Percentiles rank a stretch among this genome's conserved stretches.
phyloP scores from a whole-genome alignment of 768 basidiomycete genomes.

The Suillus tomentosus region DNA sequence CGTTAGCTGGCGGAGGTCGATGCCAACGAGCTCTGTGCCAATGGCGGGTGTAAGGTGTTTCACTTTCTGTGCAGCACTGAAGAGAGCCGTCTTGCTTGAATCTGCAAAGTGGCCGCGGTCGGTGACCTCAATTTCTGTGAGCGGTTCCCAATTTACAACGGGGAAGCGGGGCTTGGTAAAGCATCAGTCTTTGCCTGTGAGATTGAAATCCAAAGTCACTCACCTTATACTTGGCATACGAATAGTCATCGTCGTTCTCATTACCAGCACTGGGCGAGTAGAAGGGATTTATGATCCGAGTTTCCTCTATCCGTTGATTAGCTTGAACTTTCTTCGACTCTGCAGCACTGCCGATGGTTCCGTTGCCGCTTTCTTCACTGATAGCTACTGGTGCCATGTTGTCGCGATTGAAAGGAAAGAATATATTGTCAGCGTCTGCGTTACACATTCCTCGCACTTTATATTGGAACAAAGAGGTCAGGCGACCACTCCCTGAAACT shows the following conservation, averaged over 20 bases:
- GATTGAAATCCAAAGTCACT: constrained; percentile 11
- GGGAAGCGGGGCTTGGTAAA: constrained; percentile 61
- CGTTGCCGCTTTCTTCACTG: constrained; percentile 31
- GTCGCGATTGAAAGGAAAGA: background rate
- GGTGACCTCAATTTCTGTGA: constrained; percentile 55
- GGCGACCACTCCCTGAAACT: background rate
- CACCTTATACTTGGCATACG: constrained; percentile 63
- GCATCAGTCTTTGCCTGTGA: constrained; percentile 5
- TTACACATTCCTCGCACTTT: constrained; percentile 15
- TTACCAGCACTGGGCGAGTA: constrained; percentile 63
- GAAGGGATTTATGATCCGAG: constrained; percentile 57
- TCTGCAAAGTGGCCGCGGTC: constrained; percentile 74
- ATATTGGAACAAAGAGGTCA: constrained; percentile 15
- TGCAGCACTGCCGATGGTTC: constrained; percentile 22
- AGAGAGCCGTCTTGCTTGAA: constrained; percentile 63
- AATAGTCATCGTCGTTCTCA: constrained; percentile 51
- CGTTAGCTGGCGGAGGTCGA: constrained; percentile 72
- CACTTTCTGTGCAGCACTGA: constrained; percentile 67
- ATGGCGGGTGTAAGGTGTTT: constrained; percentile 69
- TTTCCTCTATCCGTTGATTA: constrained; percentile 11
- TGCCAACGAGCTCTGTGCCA: constrained; percentile 72
- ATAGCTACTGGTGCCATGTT: constrained; percentile 56
- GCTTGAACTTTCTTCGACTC: constrained; percentile 27
- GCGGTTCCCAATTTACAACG: constrained; percentile 62
- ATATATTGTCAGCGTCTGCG: background rate